Evolutionary conservation across 768 basidiomycete species (phyloP).

Genomic region (Boletus rubescentipes): DNA sequence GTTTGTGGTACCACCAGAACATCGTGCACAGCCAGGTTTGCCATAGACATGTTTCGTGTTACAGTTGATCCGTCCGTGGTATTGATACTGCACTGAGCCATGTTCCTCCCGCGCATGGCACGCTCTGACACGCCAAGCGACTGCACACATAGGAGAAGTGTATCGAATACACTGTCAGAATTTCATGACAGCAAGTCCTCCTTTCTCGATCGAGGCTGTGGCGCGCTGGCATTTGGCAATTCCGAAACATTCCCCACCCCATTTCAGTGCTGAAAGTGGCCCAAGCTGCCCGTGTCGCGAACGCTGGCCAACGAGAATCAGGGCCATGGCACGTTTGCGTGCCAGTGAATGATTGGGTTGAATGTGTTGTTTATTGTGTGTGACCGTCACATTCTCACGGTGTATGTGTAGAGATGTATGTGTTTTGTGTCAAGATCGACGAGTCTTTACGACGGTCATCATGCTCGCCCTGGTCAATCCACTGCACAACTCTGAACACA

Average conservation of each 20-base stretch:
- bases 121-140: too few relatives aligned
- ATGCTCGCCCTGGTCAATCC: constrained; percentile 56
- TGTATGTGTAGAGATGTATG: background rate
- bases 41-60: too few relatives aligned
- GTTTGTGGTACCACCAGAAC: too few relatives aligned
- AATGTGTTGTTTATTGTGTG: background rate
- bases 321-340: background rate
- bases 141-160: too few relatives aligned
- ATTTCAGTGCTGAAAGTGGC: too few relatives aligned
- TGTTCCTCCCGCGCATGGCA: too few relatives aligned
- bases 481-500: constrained; percentile 31
- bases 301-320: too few relatives aligned
- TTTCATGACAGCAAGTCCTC: too few relatives aligned
- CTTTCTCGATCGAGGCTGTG: background rate
- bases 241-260: background rate
- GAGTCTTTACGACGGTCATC: constrained; percentile 17
- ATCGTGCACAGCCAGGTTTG: too few relatives aligned
- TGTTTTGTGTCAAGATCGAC: constrained; percentile 16
- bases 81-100: too few relatives aligned
- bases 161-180: background rate
- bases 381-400: constrained; percentile 30
- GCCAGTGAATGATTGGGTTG: background rate
- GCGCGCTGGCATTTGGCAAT: constrained; percentile 7
- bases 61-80: too few relatives aligned
- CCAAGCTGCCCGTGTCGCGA: background rate